Evolutionary conservation across 805 yeast genomes (phyloP).

Genomic region (Debaryomyces hansenii): DNA sequence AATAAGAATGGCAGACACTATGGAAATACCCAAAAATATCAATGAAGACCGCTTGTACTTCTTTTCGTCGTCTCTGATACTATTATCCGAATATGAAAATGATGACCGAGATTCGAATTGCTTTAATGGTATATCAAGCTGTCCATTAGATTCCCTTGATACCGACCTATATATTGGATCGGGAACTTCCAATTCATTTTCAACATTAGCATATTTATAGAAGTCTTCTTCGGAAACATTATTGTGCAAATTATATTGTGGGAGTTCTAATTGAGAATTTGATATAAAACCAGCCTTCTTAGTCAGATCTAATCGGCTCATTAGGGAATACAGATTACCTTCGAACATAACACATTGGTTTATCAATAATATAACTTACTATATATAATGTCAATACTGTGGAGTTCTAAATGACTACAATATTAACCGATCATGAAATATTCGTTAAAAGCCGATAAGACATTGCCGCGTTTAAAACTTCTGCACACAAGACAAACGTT

Average conservation of each 20-base stretch:
- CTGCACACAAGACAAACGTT: too few relatives aligned
- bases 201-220: not conserved
- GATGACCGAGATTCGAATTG: not conserved
- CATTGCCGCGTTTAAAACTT: too few relatives aligned
- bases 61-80: not conserved
- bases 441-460: too few relatives aligned
- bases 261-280: not conserved
- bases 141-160: not conserved
- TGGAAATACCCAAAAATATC: slow-evolving; percentile 28
- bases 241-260: not conserved
- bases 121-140: not conserved
- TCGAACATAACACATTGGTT: not conserved
- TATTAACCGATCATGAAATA: too few relatives aligned
- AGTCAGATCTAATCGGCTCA: not conserved
- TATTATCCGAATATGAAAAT: not conserved
- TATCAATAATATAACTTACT: too few relatives aligned
- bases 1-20: slow-evolving; percentile 32
- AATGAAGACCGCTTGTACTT: not conserved
- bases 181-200: not conserved
- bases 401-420: too few relatives aligned
- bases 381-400: too few relatives aligned
- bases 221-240: not conserved
- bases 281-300: not conserved
- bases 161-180: not conserved
- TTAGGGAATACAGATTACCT: not conserved